Base-by-base conservation (phyloP, 176 grass and related monocot species). In the Luzula sylvatica region DNA sequence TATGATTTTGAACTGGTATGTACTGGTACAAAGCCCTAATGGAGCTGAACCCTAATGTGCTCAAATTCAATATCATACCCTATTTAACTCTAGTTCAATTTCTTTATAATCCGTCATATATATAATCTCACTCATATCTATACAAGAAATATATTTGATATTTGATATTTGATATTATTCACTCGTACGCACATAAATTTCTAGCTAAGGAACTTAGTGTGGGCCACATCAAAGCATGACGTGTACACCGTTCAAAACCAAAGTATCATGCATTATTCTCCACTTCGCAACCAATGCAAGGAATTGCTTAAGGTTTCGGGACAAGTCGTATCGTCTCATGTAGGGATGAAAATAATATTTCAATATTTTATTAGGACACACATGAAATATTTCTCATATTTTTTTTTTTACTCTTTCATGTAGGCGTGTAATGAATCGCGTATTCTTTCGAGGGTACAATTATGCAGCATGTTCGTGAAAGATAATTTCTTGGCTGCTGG, bases 191-290 rank as follows among this genome's bases (percentile, higher is more conserved):
- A 25, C 38, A 43, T 42, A 23, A 32, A 15, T 46, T 48, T 46
- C 32, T 78, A 90, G 92, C 53, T 98, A 54, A 82, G 92, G 71
- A 90, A 98, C 62, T 66, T 98, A 50, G 50, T 98, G 43, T 98
- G 85, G 92, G 85, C 85, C 23, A 83, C 85, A 47, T 82, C 81
- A 16, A 98, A 98, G 66, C 92, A 98, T 83, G 92, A 98, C 50
- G 85, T 90, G 38, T 98, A 98, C 56, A 82, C 73, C 14, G 52
- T 98, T 68, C 73, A 86, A 20, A 78, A 90, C 44, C 71, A 83
- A 27, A 86, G 85, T 21, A 51, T 87, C 50, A 90, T 68, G 65
- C 81, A 98, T 32, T 98, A 78, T 81, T 90, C 92, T 70, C 79
- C 92, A 55, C 16, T 98, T 48, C 65, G 73, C 41, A 64, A 70